phyloP scores from a whole-genome alignment of 2,329 filamentous ascomycete species.

The Fusarium torulosum region DNA sequence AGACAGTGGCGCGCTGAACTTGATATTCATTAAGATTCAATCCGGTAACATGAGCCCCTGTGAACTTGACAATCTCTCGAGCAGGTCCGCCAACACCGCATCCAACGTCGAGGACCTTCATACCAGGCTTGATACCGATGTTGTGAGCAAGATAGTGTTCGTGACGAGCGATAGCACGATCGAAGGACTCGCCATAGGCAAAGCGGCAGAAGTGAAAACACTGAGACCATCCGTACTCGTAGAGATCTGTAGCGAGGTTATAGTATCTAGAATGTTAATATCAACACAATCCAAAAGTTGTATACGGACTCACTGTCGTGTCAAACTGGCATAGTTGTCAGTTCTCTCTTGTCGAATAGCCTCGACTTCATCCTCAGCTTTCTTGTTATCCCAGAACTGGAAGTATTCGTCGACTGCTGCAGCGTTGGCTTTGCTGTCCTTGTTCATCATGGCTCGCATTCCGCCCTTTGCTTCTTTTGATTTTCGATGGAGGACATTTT shows the following conservation, averaged over 20 bases:
- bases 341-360: conserved; percentile 75
- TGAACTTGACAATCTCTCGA: conserved; percentile 92
- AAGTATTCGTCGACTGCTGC: conserved; percentile 87
- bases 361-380: conserved; percentile 79
- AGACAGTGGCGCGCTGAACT: conserved; percentile 85
- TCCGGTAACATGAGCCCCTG: conserved; percentile 84
- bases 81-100: conserved; percentile 96
- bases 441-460: conserved; percentile 83
- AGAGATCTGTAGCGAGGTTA: conserved; percentile 90
- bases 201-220: conserved; percentile 98
- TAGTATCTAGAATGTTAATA: conserved; percentile 74
- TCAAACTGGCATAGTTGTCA: conserved; percentile 88
- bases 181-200: conserved; percentile 84
- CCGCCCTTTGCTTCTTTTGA: conserved; percentile 76
- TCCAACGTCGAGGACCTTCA: conserved; percentile 93
- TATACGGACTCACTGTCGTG: conserved; percentile 75
- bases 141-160: conserved; percentile 94
- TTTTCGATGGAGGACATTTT: conserved; percentile 80
- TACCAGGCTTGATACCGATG: conserved; percentile 82
- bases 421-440: conserved; percentile 78
- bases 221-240: conserved; percentile 94
- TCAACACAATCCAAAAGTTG: fast-evolving
- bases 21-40: conserved; percentile 99
- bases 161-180: conserved; percentile 89
- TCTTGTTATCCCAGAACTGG: conserved; percentile 91